Percentiles rank a stretch among this genome's conserved stretches.
Evolutionary conservation across 352 stramenopile species (phyloP).

Genomic region (Phytophthora citricola): DNA sequence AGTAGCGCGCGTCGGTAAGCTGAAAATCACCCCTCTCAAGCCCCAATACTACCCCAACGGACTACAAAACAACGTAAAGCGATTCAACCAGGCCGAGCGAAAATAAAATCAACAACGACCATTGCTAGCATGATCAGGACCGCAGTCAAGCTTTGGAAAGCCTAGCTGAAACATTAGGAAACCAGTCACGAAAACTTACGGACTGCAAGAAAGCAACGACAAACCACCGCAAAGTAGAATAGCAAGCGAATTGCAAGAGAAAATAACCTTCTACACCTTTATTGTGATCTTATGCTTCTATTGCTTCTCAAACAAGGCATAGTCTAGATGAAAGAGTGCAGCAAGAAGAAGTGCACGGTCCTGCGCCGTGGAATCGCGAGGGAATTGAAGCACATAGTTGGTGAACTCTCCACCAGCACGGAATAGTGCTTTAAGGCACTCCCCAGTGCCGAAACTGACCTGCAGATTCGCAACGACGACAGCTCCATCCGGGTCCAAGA

Average conservation of each 20-base stretch:
- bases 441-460: slow-evolving; percentile 49
- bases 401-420: slow-evolving; percentile 46
- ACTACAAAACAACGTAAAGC: not conserved
- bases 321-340: slow-evolving; percentile 68
- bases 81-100: not conserved
- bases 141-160: not conserved
- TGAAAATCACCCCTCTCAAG: not conserved
- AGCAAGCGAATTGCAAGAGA: not conserved
- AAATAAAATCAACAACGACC: not conserved
- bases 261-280: not conserved
- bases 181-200: not conserved
- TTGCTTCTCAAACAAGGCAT: slow-evolving; percentile 58
- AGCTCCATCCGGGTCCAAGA: slow-evolving; percentile 61
- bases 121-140: not conserved
- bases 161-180: too few relatives aligned
- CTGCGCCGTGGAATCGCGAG: slow-evolving; percentile 29
- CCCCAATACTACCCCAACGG: too few relatives aligned
- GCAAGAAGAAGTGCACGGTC: slow-evolving; percentile 66
- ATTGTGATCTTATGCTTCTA: not conserved
- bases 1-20: slow-evolving; percentile 27
- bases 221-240: not conserved
- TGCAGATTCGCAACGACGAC: slow-evolving; percentile 64
- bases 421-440: slow-evolving; percentile 39
- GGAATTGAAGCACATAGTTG: slow-evolving; percentile 53
- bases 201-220: not conserved